Evolutionary conservation across 768 basidiomycete species (phyloP), one percentile per base, ranked within the genome.

Genomic region (Phaeotremella fagi): DNA sequence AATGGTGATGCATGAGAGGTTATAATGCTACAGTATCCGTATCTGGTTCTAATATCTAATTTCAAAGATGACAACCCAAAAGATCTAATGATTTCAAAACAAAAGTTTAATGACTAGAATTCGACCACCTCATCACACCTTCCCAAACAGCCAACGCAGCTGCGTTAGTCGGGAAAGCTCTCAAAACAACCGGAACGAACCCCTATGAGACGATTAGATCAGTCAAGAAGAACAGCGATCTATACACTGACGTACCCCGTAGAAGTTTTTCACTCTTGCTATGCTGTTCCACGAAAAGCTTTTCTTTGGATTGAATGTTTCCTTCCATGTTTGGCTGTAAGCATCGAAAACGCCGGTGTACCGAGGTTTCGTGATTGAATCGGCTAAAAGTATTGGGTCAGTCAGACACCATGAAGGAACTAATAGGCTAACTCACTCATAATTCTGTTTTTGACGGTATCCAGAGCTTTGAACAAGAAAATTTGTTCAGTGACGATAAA

Each of bases 81-180:
- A n/a, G n/a, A n/a, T n/a, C n/a, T n/a, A n/a, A n/a, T n/a, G n/a
- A 35, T n/a, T 35, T 35, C 33, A 9, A n/a, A 35, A n/a, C 33
- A 35, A 35, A 35, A 35, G 33, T n/a, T 35, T n/a, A n/a, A 35
- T 35, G 11, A 9, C 33, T n/a, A 35, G 33, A 35, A 18, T 26
- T 84, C 15, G 86, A 85, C 31, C 81, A 83, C 54, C 82, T 75
- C 82, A 89, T 82, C 24, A 83, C 78, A 35, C 82, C 84, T 75
- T 88, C 86, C 71, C 86, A 89, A 2, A 87, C 86, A 61, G 85
- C 86, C 44, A 85, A 78, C 0, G 86, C 87, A 44, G 82, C 84
- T 0, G 86, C 86, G 69, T 89, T 89, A 0, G 82, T 81, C 14
- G 87, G 87, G 73, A 88, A 85, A 18, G 87, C 85, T 55, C 86